phyloP scores from a whole-genome alignment of 169 alveolate species.

The Plasmodium inui region DNA sequence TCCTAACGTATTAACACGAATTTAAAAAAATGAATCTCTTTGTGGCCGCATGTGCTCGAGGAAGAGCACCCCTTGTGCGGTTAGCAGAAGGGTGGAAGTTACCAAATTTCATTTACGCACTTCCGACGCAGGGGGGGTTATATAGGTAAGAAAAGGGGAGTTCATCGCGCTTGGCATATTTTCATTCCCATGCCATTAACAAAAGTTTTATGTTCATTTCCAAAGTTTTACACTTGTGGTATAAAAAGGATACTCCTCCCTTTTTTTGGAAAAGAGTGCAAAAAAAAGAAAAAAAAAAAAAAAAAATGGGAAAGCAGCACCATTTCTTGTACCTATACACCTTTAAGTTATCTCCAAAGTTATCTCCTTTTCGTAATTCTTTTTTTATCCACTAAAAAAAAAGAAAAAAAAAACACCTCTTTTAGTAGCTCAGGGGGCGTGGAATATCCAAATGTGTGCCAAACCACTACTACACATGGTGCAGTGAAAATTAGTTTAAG shows the following conservation, averaged over 20 bases:
- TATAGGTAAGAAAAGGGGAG: not conserved
- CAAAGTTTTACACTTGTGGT: not conserved
- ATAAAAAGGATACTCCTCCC: not conserved
- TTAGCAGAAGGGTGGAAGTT: not conserved
- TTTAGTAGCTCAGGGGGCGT: not conserved
- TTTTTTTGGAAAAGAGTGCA: not conserved
- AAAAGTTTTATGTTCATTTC: not conserved
- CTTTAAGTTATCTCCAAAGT: no score
- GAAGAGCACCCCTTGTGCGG: not conserved
- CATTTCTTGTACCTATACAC: not conserved
- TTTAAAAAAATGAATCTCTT: not conserved
- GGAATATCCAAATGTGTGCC: not conserved
- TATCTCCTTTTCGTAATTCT: not conserved
- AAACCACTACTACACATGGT: not conserved
- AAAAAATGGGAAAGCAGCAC: not conserved
- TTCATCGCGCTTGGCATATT: not conserved
- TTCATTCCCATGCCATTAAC: not conserved
- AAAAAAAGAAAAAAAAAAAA: not conserved
- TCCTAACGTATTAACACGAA: not conserved
- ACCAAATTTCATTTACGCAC: not conserved
- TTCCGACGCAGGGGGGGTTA: not conserved
- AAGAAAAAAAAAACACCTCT: not conserved
- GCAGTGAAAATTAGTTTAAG: constrained; percentile 2
- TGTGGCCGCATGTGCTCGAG: not conserved
- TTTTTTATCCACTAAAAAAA: not conserved